Conservation (phyloP, 352 stramenopile species). For the Phytophthora capsici region DNA sequence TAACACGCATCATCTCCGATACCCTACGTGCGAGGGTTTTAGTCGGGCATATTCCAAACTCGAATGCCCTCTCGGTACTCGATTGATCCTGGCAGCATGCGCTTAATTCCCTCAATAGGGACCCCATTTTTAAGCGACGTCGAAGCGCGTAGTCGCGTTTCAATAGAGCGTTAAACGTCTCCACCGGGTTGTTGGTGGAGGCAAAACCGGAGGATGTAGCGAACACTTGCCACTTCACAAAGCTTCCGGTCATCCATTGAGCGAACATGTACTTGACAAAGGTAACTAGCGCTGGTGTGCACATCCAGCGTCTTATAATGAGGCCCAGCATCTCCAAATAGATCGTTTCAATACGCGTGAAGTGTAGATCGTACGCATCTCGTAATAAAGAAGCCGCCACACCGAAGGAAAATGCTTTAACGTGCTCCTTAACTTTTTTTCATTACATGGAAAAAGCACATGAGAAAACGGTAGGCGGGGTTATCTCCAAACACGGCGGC, state of each 20-base stretch:
- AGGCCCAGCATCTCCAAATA: neutral
- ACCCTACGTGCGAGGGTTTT: neutral
- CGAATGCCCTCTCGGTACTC: neutral
- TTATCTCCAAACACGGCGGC: neutral
- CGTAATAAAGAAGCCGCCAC: neutral
- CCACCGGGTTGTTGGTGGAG: neutral
- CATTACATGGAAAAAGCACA: slow-evolving; percentile 16
- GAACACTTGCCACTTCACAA: neutral
- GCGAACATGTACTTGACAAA: neutral
- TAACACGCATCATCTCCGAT: neutral
- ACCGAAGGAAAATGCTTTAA: neutral
- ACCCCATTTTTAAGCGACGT: neutral
- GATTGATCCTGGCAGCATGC: neutral
- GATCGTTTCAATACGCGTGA: neutral
- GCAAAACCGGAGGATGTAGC: neutral
- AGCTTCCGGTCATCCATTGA: neutral
- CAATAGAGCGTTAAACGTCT: neutral
- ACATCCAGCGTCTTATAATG: neutral
- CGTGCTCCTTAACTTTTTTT: neutral
- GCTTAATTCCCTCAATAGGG: neutral
- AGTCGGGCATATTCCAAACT: neutral
- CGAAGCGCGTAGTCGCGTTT: neutral
- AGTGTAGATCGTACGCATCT: neutral
- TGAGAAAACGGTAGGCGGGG: slow-evolving; percentile 7
- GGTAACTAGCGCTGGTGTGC: neutral